Conservation (phyloP, 2,329 filamentous ascomycete species). For the Aureobasidium sp. region DNA sequence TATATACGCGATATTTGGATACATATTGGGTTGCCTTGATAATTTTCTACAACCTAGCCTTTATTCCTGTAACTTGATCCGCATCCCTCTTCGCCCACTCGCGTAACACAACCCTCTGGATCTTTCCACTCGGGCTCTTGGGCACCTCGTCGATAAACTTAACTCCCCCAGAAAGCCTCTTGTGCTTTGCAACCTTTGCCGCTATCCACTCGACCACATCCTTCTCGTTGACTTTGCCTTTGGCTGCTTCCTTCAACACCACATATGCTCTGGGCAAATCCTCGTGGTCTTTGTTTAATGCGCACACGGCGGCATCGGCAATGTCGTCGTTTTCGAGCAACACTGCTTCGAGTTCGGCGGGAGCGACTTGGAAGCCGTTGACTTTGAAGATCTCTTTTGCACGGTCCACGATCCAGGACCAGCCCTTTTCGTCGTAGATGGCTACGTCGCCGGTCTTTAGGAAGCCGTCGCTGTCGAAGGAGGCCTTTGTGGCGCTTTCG, state of each 20-base stretch:
- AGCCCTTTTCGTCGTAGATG: constrained; percentile 24
- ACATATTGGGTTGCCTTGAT: not conserved
- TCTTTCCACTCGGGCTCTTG: constrained; percentile 50
- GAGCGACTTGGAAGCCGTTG: constrained; percentile 24
- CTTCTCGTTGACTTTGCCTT: constrained; percentile 24
- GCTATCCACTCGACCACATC: constrained; percentile 31
- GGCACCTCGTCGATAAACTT: constrained; percentile 49
- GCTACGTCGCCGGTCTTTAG: constrained; percentile 25
- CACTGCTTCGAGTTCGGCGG: constrained; percentile 21
- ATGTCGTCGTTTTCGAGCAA: constrained; percentile 19
- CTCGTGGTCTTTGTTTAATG: constrained; percentile 20
- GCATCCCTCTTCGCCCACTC: constrained; percentile 49
- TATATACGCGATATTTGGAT: too few relatives aligned
- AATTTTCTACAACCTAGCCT: constrained; percentile 17
- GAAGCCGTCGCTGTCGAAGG: constrained; percentile 20
- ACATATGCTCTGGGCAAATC: constrained; percentile 29
- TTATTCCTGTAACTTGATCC: constrained; percentile 22
- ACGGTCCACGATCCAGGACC: constrained; percentile 29
- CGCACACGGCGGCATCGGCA: constrained; percentile 20
- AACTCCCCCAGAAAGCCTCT: constrained; percentile 35
- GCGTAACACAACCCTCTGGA: constrained; percentile 46
- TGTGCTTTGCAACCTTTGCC: constrained; percentile 32
- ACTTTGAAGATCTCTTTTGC: constrained; percentile 28
- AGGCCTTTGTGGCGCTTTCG: constrained; percentile 26
- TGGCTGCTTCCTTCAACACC: constrained; percentile 23